Conservation (phyloP, 2,329 filamentous ascomycete genomes). For the Aspergillus niger region DNA sequence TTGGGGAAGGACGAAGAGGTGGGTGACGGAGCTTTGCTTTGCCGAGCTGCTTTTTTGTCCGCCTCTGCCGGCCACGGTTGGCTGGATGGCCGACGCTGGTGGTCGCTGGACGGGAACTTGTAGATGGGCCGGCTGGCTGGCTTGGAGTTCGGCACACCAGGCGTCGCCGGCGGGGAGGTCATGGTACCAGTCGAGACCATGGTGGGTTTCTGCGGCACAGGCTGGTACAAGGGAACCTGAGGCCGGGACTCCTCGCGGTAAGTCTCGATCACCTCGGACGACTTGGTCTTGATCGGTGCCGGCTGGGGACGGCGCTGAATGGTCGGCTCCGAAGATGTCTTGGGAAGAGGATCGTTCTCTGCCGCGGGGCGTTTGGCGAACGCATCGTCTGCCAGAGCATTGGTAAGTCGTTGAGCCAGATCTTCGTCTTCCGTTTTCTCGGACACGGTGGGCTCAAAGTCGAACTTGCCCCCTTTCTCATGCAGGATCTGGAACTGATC, state of each 20-base stretch:
- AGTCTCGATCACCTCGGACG: constrained; percentile 25
- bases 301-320: constrained; percentile 28
- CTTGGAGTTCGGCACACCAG: constrained; percentile 33
- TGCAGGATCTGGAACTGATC: constrained; percentile 92
- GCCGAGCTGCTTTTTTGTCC: constrained; percentile 24
- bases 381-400: constrained; percentile 80
- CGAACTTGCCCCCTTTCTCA: constrained; percentile 79
- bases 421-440: constrained; percentile 51
- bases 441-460: constrained; percentile 66
- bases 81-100: constrained; percentile 51
- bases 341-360: constrained; percentile 26
- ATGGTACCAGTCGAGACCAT: constrained; percentile 78
- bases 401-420: constrained; percentile 67
- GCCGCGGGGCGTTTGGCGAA: constrained; percentile 60
- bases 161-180: constrained; percentile 60
- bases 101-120: constrained; percentile 53
- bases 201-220: constrained; percentile 51
- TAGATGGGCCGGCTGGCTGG: constrained; percentile 50
- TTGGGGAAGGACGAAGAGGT: constrained; percentile 44
- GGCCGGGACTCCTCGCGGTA: constrained; percentile 30
- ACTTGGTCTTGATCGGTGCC: constrained; percentile 25
- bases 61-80: constrained; percentile 47
- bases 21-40: constrained; percentile 36
- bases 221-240: constrained; percentile 40
- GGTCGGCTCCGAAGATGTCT: constrained; percentile 29